These are phyloP conservation scores for Cryptosporidium bovis DNA, from an alignment of 169 alveolate genomes.

Conservation along the genomic window DNA sequence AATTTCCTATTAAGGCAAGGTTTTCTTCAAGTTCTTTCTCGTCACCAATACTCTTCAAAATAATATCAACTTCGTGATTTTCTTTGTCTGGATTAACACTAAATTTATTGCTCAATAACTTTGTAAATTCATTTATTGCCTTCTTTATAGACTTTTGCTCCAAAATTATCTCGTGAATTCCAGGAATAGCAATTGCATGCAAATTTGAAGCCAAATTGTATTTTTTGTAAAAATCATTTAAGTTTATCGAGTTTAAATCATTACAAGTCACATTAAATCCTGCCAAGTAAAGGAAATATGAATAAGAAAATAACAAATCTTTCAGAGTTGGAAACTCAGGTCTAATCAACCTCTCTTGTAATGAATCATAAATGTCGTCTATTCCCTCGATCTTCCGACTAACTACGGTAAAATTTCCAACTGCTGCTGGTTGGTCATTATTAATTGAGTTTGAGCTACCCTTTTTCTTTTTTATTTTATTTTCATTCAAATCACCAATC, in stretches of 20 bases:
- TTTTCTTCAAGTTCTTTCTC: slow-evolving; percentile 17
- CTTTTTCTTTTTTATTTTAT: background rate
- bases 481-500: background rate
- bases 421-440: background rate
- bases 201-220: slow-evolving; percentile 8
- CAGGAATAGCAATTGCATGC: slow-evolving; percentile 8
- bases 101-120: background rate
- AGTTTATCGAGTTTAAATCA: slow-evolving; percentile 13
- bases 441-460: background rate
- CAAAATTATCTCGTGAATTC: background rate
- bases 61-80: slow-evolving; percentile 11
- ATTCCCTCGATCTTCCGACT: slow-evolving; percentile 53
- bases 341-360: slow-evolving; percentile 9
- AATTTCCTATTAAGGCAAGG: slow-evolving; percentile 15
- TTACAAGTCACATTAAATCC: slow-evolving; percentile 41
- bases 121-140: background rate
- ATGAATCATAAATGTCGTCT: slow-evolving; percentile 48
- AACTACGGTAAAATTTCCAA: slow-evolving; percentile 3
- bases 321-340: slow-evolving; percentile 30
- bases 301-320: slow-evolving; percentile 21
- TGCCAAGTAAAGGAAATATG: slow-evolving; percentile 20
- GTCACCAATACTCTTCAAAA: background rate
- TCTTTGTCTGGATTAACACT: background rate
- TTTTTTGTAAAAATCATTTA: slow-evolving; percentile 7
- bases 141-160: background rate